Evolutionary conservation across 2,329 filamentous ascomycete species (phyloP), one percentile per base, ranked within the genome.

Genomic region (Scopulariopsis brevicaulis): DNA sequence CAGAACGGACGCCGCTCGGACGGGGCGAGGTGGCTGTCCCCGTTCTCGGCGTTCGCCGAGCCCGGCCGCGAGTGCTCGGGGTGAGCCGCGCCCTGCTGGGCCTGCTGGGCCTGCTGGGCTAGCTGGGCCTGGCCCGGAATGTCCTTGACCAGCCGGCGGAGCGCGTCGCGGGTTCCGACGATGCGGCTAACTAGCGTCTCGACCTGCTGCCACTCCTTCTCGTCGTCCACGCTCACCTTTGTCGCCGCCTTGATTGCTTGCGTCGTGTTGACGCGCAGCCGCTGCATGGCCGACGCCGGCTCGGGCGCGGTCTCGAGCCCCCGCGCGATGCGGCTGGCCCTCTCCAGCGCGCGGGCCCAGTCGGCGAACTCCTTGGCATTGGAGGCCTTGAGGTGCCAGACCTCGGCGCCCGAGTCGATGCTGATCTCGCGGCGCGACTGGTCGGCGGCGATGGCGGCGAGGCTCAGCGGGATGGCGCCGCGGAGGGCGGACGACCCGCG

Each of bases 351-450:
- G 53, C 81, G 80, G 54, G 87, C 90, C 94, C 94, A 99, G 20
- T 88, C 86, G 53, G 83, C 80, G 68, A 96, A 99, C 61, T 97
- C 93, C 62, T 87, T 87, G 55, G 84, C 82, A 64, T 89, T 96
- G 55, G 81, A 83, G 3, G 94, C 90, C 65, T 86, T 86, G 34
- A 99, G 77, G 73, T 97, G 94, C 94, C 94, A 99, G 28, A 99
- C 85, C 71, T 99, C 94, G 2, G 94, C 92, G 1, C 94, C 94
- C 0, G 94, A 97, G 69, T 99, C 94, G 59, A 99, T 94, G 50
- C 88, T 96, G 57, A 99, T 96, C 70, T 97, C 93, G 62, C 91
- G 83, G 43, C 89, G 84, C 66, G 89, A 84, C 69, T 94, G 90
- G 67, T 96, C 92, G 8, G 90, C 90, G 3, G 92, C 89, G 60